phyloP scores from a whole-genome alignment of 2,329 filamentous ascomycete species.

The Paecilomyces sp. region DNA sequence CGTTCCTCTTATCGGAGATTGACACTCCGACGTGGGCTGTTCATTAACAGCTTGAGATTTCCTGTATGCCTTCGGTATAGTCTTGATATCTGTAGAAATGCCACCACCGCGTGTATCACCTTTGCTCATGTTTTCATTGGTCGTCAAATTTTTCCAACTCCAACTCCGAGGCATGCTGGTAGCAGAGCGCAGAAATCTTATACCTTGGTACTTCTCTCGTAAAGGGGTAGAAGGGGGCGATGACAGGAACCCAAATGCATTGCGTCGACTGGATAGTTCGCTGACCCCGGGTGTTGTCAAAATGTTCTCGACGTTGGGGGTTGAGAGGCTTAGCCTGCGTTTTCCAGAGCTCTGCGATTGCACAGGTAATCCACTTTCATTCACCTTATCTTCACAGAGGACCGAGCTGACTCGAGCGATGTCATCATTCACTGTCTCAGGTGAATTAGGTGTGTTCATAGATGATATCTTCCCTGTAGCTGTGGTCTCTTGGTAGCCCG shows the following conservation, averaged over 20 bases:
- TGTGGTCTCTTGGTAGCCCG: neutral
- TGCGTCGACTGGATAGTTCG: conserved; percentile 20
- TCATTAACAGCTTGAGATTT: neutral
- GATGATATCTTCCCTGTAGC: neutral
- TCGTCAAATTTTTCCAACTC: conserved; percentile 46
- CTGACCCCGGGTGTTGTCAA: conserved; percentile 19
- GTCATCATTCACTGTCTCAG: neutral
- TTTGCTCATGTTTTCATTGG: conserved; percentile 28
- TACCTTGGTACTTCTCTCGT: conserved; percentile 31
- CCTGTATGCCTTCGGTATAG: neutral
- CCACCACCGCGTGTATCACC: conserved; percentile 47
- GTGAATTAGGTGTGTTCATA: neutral
- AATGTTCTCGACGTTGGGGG: conserved; percentile 38
- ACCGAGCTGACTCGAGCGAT: neutral
- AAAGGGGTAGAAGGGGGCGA: conserved; percentile 16
- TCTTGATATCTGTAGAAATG: neutral
- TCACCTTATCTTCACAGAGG: neutral
- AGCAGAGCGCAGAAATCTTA: conserved; percentile 41
- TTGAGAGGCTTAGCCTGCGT: neutral
- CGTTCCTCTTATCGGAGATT: neutral
- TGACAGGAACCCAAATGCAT: conserved; percentile 23
- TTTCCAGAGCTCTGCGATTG: neutral
- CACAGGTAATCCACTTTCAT: neutral
- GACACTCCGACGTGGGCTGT: neutral
- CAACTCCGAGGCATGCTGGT: conserved; percentile 55